These are phyloP conservation scores for Patellifolia procumbens DNA, from an alignment of 179 eudicot species.

Conservation along the genomic window DNA sequence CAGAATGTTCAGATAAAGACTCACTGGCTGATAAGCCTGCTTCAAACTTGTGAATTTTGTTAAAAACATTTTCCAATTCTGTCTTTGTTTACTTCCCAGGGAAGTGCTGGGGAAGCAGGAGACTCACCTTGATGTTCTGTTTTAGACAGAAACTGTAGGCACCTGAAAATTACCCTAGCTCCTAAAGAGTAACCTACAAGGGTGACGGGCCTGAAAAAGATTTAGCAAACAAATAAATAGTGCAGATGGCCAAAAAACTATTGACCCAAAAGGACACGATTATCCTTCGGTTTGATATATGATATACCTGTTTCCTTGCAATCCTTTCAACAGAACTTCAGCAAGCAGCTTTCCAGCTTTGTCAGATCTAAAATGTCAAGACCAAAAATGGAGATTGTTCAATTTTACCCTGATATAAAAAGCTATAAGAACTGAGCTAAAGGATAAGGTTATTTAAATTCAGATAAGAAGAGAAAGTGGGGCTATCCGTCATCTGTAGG, in stretches of 20 bases:
- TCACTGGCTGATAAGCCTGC: neutral
- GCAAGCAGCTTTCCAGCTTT: slow-evolving; percentile 97
- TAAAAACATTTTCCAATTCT: neutral
- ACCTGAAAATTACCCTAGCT: slow-evolving; percentile 89
- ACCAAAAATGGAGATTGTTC: neutral
- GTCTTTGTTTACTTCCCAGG: neutral
- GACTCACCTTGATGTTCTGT: slow-evolving; percentile 53
- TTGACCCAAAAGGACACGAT: neutral
- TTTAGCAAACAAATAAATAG: slow-evolving; percentile 19
- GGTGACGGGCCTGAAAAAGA: slow-evolving; percentile 84
- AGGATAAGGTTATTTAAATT: neutral
- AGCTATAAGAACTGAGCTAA: neutral
- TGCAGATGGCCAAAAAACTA: neutral
- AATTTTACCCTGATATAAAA: neutral
- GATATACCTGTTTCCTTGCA: slow-evolving; percentile 86
- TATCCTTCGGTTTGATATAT: neutral
- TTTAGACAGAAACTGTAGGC: slow-evolving; percentile 74
- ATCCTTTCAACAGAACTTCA: slow-evolving; percentile 77
- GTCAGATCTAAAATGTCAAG: slow-evolving; percentile 61
- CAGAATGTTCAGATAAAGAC: slow-evolving; percentile 15
- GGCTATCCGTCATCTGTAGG: neutral
- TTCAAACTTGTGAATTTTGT: neutral
- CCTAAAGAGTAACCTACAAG: slow-evolving; percentile 95
- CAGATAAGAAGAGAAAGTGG: neutral
- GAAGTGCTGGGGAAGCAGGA: neutral